Base-by-base conservation (phyloP, 2,329 filamentous ascomycete species). In the Penicillium sp. region DNA sequence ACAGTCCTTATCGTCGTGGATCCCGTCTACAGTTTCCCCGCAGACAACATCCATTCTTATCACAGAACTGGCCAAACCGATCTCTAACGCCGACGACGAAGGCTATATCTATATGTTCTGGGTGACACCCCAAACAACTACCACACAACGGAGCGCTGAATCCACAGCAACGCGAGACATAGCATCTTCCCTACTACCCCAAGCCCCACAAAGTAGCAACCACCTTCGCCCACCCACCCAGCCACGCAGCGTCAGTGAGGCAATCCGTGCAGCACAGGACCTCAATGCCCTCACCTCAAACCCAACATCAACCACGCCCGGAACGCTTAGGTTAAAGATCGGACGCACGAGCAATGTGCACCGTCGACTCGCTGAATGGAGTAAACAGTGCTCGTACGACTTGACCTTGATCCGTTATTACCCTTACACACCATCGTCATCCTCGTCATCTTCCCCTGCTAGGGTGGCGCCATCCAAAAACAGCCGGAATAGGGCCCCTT, bases 31-130 rank as follows among this genome's bases (percentile, higher is more conserved):
- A 2, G 79, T 91, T 5, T 82, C 87, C 2, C 86, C 90, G 1
- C 80, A 88, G 65, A 89, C 86, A 0, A 80, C 89, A 0, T 88
- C 91, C 0, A 77, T 81, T 6, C 81, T 97, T 4, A 82, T 93
- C 59, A 80, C 88, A 2, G 93, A 97, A 73, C 81, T 97, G 10
- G 85, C 75, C 71, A 94, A 84, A 79, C 91, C 81, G 1, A 84
- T 93, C 46, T 92, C 91, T 0, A 79, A 85, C 23, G 79, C 82
- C 54, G 90, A 94, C 64, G 90, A 95, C 66, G 81, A 89, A 13
- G 94, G 94, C 38, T 99, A 94, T 77, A 97, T 99, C 65, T 99
- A 99, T 82, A 96, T 99, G 75, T 99, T 97, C 81, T 97, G 93
- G 92, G 82, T 97, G 23, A 97, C 91, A 0, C 87, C 91, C 33